Percentiles rank a stretch among this genome's conserved stretches.
phyloP scores from a whole-genome alignment of 768 basidiomycete species.

The Strobilomyces dryophilus region DNA sequence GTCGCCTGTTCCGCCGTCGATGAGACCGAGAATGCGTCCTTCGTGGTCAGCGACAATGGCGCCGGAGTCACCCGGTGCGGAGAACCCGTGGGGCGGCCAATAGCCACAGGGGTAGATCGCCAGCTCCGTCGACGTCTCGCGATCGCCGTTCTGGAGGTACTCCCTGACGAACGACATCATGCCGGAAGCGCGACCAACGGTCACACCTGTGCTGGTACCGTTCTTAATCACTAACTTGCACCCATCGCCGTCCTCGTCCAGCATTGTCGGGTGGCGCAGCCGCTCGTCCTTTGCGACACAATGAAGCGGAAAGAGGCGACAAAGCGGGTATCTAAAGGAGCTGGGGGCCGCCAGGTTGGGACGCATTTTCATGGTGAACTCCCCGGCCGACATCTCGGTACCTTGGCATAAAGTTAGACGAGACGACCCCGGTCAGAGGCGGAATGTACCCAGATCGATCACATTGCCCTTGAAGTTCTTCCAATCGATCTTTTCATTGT shows the following conservation, averaged over 20 bases:
- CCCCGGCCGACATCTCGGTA: no score
- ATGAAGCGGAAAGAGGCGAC: not conserved
- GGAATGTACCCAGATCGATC: not conserved
- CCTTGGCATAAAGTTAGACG: no score
- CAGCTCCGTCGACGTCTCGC: not conserved
- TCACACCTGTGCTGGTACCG: not conserved
- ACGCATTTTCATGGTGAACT: not conserved
- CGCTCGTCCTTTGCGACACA: not conserved
- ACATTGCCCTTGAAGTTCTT: not conserved
- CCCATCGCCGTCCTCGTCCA: not conserved
- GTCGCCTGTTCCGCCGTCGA: not conserved
- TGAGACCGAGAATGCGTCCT: not conserved
- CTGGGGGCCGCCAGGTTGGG: not conserved
- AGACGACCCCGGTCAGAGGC: not conserved
- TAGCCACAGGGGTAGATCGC: not conserved
- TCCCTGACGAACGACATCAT: not conserved
- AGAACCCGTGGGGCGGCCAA: not conserved
- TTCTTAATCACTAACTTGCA: not conserved
- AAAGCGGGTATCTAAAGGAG: not conserved
- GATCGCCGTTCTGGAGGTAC: not conserved
- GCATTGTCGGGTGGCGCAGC: not conserved
- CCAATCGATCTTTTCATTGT: not conserved
- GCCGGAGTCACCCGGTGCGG: not conserved
- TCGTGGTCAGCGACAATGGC: not conserved
- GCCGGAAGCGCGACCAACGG: not conserved